Percentiles rank a stretch among this genome's conserved stretches.
Evolutionary conservation across 1,284 basidiomycete species (phyloP).

Genomic region (Vanrija sp.): DNA sequence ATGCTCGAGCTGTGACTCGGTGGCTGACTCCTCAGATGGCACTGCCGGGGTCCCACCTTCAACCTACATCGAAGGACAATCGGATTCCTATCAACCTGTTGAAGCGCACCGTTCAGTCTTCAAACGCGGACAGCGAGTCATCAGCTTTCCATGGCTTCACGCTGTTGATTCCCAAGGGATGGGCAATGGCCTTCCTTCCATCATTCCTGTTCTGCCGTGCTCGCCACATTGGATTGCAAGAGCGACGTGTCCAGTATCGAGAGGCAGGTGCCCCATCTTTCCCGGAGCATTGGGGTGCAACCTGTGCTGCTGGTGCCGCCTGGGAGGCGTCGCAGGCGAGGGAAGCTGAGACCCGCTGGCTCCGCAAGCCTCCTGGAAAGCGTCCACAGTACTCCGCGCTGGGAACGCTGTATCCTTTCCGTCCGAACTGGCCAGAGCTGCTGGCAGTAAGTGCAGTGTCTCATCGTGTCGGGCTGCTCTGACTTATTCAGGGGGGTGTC

Average conservation of each 20-base stretch:
- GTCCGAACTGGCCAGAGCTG: slow-evolving; percentile 65
- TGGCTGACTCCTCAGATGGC: slow-evolving; percentile 54
- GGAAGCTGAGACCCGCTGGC: slow-evolving; percentile 62
- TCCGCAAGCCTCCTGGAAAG: slow-evolving; percentile 77
- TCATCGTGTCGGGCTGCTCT: not conserved
- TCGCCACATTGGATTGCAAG: slow-evolving; percentile 72
- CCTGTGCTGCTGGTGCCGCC: slow-evolving; percentile 53
- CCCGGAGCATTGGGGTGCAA: slow-evolving; percentile 72
- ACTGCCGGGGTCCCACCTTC: slow-evolving; percentile 69
- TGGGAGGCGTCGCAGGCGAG: slow-evolving; percentile 54
- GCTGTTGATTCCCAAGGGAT: slow-evolving; percentile 74
- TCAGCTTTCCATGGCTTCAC: slow-evolving; percentile 71
- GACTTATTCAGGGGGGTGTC: not conserved
- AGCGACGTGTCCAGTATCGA: slow-evolving; percentile 68
- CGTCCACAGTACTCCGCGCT: slow-evolving; percentile 65
- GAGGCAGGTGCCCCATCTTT: slow-evolving; percentile 71
- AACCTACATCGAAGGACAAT: slow-evolving; percentile 66
- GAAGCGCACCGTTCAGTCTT: slow-evolving; percentile 61
- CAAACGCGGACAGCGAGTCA: not conserved
- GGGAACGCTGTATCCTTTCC: slow-evolving; percentile 67
- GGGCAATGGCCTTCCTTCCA: slow-evolving; percentile 79
- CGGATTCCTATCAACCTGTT: slow-evolving; percentile 75
- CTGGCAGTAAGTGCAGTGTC: slow-evolving; percentile 44
- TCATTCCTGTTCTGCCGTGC: slow-evolving; percentile 76
- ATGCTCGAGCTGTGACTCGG: slow-evolving; percentile 7